Conservation (phyloP, 192 early-diverging fungal genomes). For the Bifiguratus adelaidae region DNA sequence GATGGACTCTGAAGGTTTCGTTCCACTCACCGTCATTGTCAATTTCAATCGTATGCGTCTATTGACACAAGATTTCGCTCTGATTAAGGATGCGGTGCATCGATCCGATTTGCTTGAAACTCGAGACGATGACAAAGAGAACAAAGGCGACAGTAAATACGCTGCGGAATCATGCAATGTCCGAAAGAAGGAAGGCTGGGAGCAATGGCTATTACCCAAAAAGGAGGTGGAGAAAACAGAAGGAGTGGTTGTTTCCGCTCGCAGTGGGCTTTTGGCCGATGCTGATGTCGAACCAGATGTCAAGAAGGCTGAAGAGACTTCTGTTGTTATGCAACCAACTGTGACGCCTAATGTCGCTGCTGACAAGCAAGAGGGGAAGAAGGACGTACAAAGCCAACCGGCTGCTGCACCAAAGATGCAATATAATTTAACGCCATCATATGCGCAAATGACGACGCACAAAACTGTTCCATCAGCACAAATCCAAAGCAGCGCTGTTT, state of each 20-base stretch:
- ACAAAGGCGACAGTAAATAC: no score
- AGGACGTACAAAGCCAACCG: no score
- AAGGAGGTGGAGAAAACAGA: no score
- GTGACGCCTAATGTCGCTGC: no score
- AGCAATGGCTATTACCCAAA: constrained; percentile 73
- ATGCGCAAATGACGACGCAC: no score
- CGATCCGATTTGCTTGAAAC: constrained; percentile 24
- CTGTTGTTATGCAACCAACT: no score
- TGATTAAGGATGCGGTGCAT: constrained; percentile 47
- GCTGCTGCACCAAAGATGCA: no score
- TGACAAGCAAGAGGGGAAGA: no score
- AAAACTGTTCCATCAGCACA: no score
- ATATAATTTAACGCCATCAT: background rate
- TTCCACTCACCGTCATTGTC: constrained; percentile 66
- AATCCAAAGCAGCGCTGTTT: constrained; percentile 1
- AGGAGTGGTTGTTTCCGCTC: no score
- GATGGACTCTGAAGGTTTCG: constrained; percentile 83
- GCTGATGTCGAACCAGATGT: no score
- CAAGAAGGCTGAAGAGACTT: background rate
- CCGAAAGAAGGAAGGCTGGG: constrained; percentile 73
- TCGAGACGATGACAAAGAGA: constrained; percentile 12
- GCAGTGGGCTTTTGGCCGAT: no score
- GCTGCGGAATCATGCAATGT: constrained; percentile 25
- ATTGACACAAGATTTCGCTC: constrained; percentile 50
- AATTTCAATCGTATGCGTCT: constrained; percentile 84